Percentiles rank a stretch among this genome's conserved stretches.
These are phyloP conservation scores for Fusarium luffae DNA, from an alignment of 2,329 filamentous ascomycete genomes.

Conservation along the genomic window DNA sequence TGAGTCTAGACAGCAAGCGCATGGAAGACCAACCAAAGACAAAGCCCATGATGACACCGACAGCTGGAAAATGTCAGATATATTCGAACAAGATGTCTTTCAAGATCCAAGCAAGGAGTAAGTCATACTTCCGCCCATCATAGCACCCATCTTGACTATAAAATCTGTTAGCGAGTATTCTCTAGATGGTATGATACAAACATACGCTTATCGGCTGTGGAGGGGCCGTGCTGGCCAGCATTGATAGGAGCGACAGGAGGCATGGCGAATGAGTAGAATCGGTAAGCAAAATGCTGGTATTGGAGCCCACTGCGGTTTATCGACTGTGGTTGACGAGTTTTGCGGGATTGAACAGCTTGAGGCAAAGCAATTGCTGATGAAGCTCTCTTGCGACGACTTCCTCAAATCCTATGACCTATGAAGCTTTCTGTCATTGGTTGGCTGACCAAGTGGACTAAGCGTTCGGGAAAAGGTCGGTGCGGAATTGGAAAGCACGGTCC, in stretches of 20 bases:
- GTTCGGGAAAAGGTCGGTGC: conserved; percentile 47
- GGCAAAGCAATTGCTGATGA: conserved; percentile 29
- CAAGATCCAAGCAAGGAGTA: conserved; percentile 41
- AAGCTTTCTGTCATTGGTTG: conserved; percentile 44
- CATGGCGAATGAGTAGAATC: conserved; percentile 44
- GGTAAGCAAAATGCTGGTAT: not conserved
- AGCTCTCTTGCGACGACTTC: conserved; percentile 37
- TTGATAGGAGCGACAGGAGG: conserved; percentile 56
- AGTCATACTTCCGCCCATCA: conserved; percentile 95
- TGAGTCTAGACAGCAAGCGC: not conserved
- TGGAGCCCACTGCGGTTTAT: not conserved
- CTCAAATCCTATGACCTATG: conserved; percentile 28
- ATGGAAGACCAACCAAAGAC: conserved; percentile 78
- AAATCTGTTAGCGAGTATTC: conserved; percentile 33
- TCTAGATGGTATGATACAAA: conserved; percentile 14
- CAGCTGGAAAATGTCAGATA: conserved; percentile 69
- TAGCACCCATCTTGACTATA: conserved; percentile 85
- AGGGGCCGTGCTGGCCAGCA: conserved; percentile 60
- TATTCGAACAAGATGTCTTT: not conserved
- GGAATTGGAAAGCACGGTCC: conserved; percentile 19
- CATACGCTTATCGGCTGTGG: conserved; percentile 66
- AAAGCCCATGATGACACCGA: conserved; percentile 96
- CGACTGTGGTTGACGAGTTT: not conserved
- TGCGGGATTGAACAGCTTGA: conserved; percentile 7
- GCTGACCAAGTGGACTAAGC: not conserved